A percentile compares a stretch with the other conserved stretches of the same genome.
Conservation (phyloP, 2,329 filamentous ascomycete genomes). For the Arthrobotrys conoides region DNA sequence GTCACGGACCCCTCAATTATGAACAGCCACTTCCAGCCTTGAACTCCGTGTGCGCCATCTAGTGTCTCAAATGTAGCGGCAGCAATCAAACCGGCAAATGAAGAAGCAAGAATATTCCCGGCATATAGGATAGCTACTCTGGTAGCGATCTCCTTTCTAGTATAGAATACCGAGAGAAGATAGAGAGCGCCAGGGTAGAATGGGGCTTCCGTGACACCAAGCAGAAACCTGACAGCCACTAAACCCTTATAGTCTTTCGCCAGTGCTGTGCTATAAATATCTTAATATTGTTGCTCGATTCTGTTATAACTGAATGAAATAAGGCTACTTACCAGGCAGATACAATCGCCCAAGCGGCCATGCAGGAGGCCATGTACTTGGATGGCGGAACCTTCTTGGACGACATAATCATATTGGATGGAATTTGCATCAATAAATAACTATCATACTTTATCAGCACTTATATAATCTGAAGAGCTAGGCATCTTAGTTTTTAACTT, state of each 20-base stretch:
- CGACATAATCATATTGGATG: slow-evolving; percentile 73
- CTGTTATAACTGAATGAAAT: slow-evolving; percentile 6
- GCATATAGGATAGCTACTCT: slow-evolving; percentile 74
- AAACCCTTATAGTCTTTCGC: slow-evolving; percentile 63
- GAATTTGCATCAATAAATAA: slow-evolving; percentile 76
- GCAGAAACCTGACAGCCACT: slow-evolving; percentile 63
- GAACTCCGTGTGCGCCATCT: slow-evolving; percentile 72
- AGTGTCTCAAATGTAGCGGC: slow-evolving; percentile 75
- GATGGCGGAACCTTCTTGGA: slow-evolving; percentile 68
- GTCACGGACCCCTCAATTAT: slow-evolving; percentile 72
- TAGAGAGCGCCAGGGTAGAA: slow-evolving; percentile 76
- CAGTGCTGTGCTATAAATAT: slow-evolving; percentile 63
- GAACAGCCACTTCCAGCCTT: slow-evolving; percentile 76
- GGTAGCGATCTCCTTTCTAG: slow-evolving; percentile 72
- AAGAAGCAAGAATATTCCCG: slow-evolving; percentile 74
- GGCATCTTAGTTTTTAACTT: background rate
- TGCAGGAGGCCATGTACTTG: slow-evolving; percentile 69
- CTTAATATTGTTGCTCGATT: slow-evolving; percentile 11
- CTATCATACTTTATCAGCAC: slow-evolving; percentile 63
- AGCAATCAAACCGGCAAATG: slow-evolving; percentile 74
- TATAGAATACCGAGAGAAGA: slow-evolving; percentile 78
- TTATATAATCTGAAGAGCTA: slow-evolving; percentile 1
- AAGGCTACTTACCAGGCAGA: slow-evolving; percentile 41
- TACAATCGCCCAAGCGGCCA: slow-evolving; percentile 48
- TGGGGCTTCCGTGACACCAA: slow-evolving; percentile 66